These are phyloP conservation scores for Penicillium janthinellum DNA, from an alignment of 2,329 filamentous ascomycete species.

Conservation along the genomic window DNA sequence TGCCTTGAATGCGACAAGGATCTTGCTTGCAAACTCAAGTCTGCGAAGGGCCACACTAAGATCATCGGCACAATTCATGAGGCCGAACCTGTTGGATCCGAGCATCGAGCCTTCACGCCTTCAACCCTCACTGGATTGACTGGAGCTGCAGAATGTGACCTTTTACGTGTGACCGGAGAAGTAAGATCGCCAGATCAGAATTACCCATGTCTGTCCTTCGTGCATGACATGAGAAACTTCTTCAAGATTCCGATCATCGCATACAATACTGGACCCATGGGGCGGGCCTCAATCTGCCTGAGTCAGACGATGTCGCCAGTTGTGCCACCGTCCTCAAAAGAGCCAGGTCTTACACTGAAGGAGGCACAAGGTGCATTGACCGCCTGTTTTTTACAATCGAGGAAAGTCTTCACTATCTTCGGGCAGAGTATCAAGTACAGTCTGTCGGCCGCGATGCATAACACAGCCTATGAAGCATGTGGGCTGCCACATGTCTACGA, in stretches of 20 bases:
- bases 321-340: slow-evolving; percentile 1
- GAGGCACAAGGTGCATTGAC: slow-evolving; percentile 18
- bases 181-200: slow-evolving; percentile 12
- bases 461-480: slow-evolving; percentile 24
- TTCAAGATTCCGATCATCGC: slow-evolving; percentile 20
- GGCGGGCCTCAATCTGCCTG: slow-evolving; percentile 25
- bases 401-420: slow-evolving; percentile 26
- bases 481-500: slow-evolving; percentile 29
- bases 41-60: slow-evolving; percentile 13
- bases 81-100: not conserved
- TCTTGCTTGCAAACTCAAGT: slow-evolving; percentile 2
- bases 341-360: slow-evolving; percentile 8
- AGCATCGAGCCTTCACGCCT: not conserved
- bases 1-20: slow-evolving; percentile 6
- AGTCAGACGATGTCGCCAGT: slow-evolving; percentile 28
- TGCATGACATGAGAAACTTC: not conserved
- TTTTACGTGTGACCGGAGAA: slow-evolving; percentile 18
- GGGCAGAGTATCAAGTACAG: slow-evolving; percentile 26
- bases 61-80: slow-evolving; percentile 12
- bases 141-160: slow-evolving; percentile 7
- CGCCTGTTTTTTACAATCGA: slow-evolving; percentile 15
- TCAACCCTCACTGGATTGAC: slow-evolving; percentile 2
- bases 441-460: slow-evolving; percentile 32
- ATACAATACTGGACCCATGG: slow-evolving; percentile 23
- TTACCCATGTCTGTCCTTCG: slow-evolving; percentile 12